phyloP scores from a whole-genome alignment of 2,329 filamentous ascomycete species.

The Talaromyces sp. region DNA sequence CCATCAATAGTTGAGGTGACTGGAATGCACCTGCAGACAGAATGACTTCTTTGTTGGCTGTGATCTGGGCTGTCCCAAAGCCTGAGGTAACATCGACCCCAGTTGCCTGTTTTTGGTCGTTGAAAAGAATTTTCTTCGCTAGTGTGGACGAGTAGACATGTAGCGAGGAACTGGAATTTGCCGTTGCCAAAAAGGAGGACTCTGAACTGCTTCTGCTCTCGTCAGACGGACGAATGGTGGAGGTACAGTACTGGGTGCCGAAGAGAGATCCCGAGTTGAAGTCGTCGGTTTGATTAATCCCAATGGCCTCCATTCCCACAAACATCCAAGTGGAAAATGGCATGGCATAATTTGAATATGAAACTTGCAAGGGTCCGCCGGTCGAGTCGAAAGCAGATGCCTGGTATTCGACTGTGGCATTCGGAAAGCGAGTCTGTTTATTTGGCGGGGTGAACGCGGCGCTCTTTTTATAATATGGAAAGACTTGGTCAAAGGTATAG shows the following conservation, averaged over 20 bases:
- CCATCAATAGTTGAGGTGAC: conserved; percentile 15
- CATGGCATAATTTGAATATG: conserved; percentile 23
- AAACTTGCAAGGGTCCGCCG: conserved; percentile 28
- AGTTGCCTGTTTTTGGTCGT: conserved; percentile 23
- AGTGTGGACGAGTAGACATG: conserved; percentile 28
- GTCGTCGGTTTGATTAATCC: conserved; percentile 21
- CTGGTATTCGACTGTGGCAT: conserved; percentile 22
- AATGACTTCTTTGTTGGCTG: conserved; percentile 18
- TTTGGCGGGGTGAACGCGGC: conserved; percentile 23
- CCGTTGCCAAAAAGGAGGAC: conserved; percentile 22
- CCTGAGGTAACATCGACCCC: conserved; percentile 18
- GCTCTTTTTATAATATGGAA: conserved; percentile 23
- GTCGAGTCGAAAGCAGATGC: conserved; percentile 14
- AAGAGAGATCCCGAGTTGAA: conserved; percentile 23
- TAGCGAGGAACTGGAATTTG: conserved; percentile 20
- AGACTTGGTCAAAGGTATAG: conserved; percentile 21
- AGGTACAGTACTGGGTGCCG: conserved; percentile 21
- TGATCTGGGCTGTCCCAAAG: conserved; percentile 19
- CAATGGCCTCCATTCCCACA: conserved; percentile 21
- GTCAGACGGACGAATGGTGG: conserved; percentile 26
- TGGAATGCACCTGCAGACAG: conserved; percentile 14
- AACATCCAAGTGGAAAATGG: conserved; percentile 23
- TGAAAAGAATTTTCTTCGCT: conserved; percentile 33
- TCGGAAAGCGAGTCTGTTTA: conserved; percentile 15
- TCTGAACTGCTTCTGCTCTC: conserved; percentile 19